phyloP scores from a whole-genome alignment of 495 filamentous ascomycete genomes.

The Extremus antarcticus region DNA sequence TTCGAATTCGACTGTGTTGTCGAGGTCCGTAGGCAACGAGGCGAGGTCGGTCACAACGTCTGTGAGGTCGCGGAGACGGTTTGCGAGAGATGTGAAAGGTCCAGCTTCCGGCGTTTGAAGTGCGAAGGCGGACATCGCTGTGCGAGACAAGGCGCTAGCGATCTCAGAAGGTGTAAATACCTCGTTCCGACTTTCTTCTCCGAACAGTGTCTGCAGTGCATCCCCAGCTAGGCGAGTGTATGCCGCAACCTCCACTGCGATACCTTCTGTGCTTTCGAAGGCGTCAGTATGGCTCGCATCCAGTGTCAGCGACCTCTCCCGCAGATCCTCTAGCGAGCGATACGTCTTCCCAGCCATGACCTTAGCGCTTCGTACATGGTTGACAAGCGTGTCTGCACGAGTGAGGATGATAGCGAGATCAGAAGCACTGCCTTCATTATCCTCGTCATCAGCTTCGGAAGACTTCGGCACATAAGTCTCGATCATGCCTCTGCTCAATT shows the following conservation, averaged over 20 bases:
- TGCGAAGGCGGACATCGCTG: constrained; percentile 38
- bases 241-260: constrained; percentile 53
- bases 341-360: constrained; percentile 72
- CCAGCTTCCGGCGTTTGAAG: constrained; percentile 41
- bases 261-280: constrained; percentile 52
- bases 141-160: constrained; percentile 47
- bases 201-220: constrained; percentile 51
- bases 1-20: constrained; percentile 77
- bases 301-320: constrained; percentile 64
- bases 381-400: constrained; percentile 60
- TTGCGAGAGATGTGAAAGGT: constrained; percentile 56
- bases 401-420: constrained; percentile 60
- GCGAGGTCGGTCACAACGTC: constrained; percentile 61
- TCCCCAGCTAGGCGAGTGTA: constrained; percentile 58
- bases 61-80: constrained; percentile 54
- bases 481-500: constrained; percentile 51
- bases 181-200: constrained; percentile 62
- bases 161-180: constrained; percentile 57
- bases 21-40: constrained; percentile 59
- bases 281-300: constrained; percentile 42
- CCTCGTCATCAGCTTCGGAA: constrained; percentile 44
- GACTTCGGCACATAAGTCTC: constrained; percentile 30
- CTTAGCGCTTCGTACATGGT: constrained; percentile 69
- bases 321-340: constrained; percentile 67
- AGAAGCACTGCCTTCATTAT: constrained; percentile 45